Conservation (phyloP, 176 grass and related monocot species). For the Zoysia japonica region DNA sequence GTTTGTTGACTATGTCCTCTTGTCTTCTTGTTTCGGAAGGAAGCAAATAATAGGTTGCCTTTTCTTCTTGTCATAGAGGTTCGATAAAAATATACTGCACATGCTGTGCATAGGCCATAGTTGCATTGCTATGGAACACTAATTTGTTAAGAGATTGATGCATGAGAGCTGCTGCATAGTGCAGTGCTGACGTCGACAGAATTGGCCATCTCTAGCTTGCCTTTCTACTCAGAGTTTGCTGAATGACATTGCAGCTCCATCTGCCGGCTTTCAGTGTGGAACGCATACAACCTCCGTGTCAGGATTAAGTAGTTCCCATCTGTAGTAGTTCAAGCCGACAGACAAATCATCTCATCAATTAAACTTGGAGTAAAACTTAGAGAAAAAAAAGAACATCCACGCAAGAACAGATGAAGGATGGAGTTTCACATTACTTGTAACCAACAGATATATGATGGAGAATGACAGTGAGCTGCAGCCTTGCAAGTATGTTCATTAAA, state of each 20-base stretch:
- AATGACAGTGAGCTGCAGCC: conserved; percentile 35
- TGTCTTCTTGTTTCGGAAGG: not conserved
- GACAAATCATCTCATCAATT: not conserved
- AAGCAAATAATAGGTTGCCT: too few species aligned
- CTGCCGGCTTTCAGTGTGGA: conserved; percentile 23
- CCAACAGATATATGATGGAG: conserved; percentile 40
- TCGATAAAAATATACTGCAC: too few species aligned
- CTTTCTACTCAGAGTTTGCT: conserved; percentile 3
- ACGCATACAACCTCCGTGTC: conserved; percentile 3
- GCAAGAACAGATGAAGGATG: not conserved
- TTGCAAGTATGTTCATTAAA: not conserved
- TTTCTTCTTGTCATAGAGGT: too few species aligned
- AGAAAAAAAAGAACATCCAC: not conserved
- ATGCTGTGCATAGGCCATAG: too few species aligned
- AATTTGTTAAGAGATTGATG: too few species aligned
- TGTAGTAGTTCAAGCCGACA: not conserved
- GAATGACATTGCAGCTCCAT: conserved; percentile 38
- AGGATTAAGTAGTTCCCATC: conserved; percentile 50
- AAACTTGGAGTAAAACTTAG: not conserved
- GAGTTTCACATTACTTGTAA: conserved; percentile 32
- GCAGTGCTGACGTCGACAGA: too few species aligned
- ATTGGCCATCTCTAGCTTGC: not conserved
- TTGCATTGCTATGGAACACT: too few species aligned
- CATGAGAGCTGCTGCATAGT: too few species aligned
- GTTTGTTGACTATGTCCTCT: not conserved